Evolutionary conservation across 345 rosid genomes (phyloP).

Genomic region (Hevea brasiliensis): DNA sequence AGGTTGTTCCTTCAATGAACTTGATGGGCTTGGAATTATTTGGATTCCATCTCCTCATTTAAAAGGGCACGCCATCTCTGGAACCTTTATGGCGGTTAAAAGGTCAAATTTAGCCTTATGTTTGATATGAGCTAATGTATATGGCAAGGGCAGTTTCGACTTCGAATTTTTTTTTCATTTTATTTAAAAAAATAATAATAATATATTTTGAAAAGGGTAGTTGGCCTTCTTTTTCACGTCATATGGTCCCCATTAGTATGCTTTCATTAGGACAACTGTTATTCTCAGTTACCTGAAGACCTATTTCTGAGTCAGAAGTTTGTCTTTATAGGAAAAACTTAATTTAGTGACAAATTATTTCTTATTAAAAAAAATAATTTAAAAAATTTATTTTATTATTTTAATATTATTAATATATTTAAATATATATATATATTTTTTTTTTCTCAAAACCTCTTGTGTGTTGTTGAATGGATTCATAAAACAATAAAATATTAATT

Average conservation of each 20-base stretch:
- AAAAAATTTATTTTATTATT: too few relatives aligned
- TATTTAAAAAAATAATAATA: background rate
- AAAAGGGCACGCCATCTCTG: too few relatives aligned
- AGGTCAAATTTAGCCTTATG: background rate
- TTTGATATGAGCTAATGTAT: background rate
- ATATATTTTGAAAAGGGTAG: background rate
- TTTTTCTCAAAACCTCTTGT: too few relatives aligned
- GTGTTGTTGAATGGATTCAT: too few relatives aligned
- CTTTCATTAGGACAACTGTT: background rate
- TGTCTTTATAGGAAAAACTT: conserved; percentile 17
- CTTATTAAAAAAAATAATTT: too few relatives aligned
- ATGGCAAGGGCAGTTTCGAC: background rate
- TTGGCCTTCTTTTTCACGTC: background rate
- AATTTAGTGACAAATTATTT: background rate
- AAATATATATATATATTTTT: too few relatives aligned
- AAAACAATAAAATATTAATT: too few relatives aligned
- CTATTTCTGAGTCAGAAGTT: conserved; percentile 14
- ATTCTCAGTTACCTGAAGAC: background rate
- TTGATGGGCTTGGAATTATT: background rate
- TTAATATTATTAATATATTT: too few relatives aligned
- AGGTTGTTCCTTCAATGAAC: too few relatives aligned
- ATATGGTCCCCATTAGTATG: background rate
- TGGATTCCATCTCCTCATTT: too few relatives aligned
- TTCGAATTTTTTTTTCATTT: background rate
- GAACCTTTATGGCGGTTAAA: too few relatives aligned